phyloP scores from a whole-genome alignment of 352 stramenopile species.

The Aphanomyces astaci region DNA sequence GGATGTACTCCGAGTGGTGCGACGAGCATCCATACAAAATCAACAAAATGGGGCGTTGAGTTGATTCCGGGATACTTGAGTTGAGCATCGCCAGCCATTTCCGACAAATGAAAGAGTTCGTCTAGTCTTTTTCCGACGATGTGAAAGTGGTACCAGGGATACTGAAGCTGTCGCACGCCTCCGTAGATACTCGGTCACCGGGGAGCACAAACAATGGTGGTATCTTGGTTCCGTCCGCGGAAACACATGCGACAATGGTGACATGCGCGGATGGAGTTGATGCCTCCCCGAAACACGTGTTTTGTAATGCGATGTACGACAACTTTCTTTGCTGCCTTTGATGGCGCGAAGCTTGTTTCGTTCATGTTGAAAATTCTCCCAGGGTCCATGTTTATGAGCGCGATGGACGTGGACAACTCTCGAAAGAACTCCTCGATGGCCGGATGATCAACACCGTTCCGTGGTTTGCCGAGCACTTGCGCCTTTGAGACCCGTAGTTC shows the following conservation, averaged over 20 bases:
- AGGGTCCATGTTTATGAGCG: not conserved
- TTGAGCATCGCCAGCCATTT: not conserved
- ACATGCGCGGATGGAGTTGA: not conserved
- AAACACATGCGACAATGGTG: not conserved
- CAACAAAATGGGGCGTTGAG: not conserved
- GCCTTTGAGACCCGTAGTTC: not conserved
- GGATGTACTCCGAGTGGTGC: not conserved
- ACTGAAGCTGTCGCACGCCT: not conserved
- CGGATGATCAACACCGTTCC: not conserved
- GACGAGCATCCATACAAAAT: slow-evolving; percentile 4
- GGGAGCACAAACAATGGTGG: not conserved
- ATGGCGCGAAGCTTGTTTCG: not conserved
- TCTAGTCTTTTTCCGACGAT: not conserved
- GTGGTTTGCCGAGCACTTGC: not conserved
- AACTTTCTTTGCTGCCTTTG: not conserved
- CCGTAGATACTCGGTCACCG: not conserved
- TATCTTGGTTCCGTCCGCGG: not conserved
- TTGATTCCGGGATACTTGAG: no score
- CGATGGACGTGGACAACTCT: not conserved
- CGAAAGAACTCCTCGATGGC: not conserved
- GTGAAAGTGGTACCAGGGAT: not conserved
- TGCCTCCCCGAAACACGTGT: not conserved
- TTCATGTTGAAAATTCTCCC: slow-evolving; percentile 2
- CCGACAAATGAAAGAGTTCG: not conserved
- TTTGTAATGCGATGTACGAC: not conserved